Evolutionary conservation across 805 yeast species (phyloP).

Genomic region (Sugiyamaella valdiviana): DNA sequence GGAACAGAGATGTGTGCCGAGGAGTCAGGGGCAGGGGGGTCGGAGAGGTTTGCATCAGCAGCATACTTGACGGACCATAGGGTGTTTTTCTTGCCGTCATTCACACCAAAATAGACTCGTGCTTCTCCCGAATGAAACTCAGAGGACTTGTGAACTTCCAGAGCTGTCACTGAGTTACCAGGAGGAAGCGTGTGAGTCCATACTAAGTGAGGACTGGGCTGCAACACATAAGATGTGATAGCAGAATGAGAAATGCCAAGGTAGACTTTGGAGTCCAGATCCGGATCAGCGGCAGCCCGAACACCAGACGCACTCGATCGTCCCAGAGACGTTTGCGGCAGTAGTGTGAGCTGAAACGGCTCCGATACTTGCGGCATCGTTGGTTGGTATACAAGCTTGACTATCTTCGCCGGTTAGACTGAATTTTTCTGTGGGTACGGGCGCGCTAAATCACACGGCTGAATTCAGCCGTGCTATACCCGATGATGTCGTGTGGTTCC

Average conservation of each 20-base stretch:
- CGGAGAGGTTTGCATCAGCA: too few species aligned
- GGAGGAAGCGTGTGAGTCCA: conserved; percentile 32
- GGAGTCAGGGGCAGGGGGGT: too few species aligned
- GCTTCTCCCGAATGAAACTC: too few species aligned
- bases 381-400: background rate
- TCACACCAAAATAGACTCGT: conserved; percentile 22
- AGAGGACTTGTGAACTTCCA: conserved; percentile 8
- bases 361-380: conserved; percentile 23
- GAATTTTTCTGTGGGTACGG: background rate
- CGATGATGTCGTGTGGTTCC: background rate
- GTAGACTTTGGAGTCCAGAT: conserved; percentile 4
- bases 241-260: conserved; percentile 31
- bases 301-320: conserved; percentile 6
- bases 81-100: conserved; percentile 26
- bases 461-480: too few species aligned
- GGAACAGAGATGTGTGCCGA: too few species aligned
- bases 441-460: background rate
- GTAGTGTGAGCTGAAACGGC: conserved; percentile 20
- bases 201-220: conserved; percentile 30
- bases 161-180: conserved; percentile 24
- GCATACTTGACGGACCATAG: conserved; percentile 10
- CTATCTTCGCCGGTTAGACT: too few species aligned
- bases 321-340: conserved; percentile 18
- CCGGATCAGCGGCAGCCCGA: background rate
- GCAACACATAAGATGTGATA: conserved; percentile 23